phyloP scores from a whole-genome alignment of 768 basidiomycete genomes.

The Russula earlei region DNA sequence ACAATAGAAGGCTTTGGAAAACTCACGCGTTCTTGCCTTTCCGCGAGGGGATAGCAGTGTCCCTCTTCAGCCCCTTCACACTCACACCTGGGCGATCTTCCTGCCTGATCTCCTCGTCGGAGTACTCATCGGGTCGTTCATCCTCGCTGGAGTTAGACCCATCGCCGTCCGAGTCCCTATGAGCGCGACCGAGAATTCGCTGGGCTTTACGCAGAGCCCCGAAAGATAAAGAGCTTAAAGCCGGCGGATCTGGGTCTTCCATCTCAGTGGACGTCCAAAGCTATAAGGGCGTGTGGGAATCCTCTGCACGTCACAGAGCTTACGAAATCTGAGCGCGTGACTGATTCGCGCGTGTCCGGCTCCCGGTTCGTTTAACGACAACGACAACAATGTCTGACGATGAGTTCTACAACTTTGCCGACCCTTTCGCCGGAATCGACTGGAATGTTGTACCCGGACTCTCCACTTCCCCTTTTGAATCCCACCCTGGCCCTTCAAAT shows the following conservation, averaged over 20 bases:
- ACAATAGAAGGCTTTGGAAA: not conserved
- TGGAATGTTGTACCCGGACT: conserved; percentile 34
- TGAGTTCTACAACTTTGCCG: conserved; percentile 44
- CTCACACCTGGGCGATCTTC: not conserved
- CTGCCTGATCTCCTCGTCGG: not conserved
- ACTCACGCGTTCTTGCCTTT: conserved; percentile 82
- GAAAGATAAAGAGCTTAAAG: conserved; percentile 12
- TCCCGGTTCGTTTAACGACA: not conserved
- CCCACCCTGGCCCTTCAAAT: not conserved
- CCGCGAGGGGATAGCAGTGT: conserved; percentile 39
- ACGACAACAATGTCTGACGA: conserved; percentile 25
- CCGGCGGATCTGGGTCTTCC: conserved; percentile 9
- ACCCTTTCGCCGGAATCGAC: conserved; percentile 43
- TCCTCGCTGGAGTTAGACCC: not conserved
- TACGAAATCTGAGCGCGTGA: not conserved
- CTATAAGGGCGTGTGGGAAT: too few species aligned
- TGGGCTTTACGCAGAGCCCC: conserved; percentile 17
- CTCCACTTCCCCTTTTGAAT: not conserved
- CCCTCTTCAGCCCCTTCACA: conserved; percentile 29
- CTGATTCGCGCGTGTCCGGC: not conserved
- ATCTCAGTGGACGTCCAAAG: not conserved
- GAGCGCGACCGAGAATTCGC: conserved; percentile 12
- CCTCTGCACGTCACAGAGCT: not conserved
- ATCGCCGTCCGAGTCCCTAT: not conserved
- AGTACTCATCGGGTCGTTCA: not conserved